A percentile compares a stretch with the other conserved stretches of the same genome.
These are phyloP conservation scores for Monosporozyma unispora DNA, from an alignment of 805 yeast species.

Conservation along the genomic window DNA sequence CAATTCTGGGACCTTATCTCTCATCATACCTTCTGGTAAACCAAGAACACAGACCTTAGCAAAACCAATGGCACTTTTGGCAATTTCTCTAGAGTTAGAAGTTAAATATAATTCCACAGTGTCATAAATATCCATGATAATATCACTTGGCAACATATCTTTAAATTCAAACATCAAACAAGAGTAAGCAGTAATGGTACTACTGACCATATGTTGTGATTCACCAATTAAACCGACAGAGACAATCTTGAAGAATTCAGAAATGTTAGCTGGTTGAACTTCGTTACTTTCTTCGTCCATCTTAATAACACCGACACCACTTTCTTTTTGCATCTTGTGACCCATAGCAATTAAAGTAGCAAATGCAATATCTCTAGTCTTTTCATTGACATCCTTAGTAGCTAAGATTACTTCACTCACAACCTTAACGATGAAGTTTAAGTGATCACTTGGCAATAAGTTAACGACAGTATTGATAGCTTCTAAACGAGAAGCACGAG, in stretches of 20 bases:
- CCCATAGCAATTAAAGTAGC: conserved; percentile 74
- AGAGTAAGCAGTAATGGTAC: conserved; percentile 85
- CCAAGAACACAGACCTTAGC: conserved; percentile 81
- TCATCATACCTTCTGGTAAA: conserved; percentile 69
- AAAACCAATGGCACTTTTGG: conserved; percentile 88
- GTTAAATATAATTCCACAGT: conserved; percentile 87
- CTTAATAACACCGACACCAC: conserved; percentile 52
- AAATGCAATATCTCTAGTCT: conserved; percentile 76
- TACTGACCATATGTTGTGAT: conserved; percentile 92
- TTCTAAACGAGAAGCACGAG: conserved; percentile 70
- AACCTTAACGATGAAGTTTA: conserved; percentile 71
- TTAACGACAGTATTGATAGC: conserved; percentile 57
- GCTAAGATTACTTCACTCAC: conserved; percentile 83
- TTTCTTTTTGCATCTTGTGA: conserved; percentile 48
- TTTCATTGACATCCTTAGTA: conserved; percentile 89
- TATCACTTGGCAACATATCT: conserved; percentile 47
- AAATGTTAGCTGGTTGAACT: conserved; percentile 45
- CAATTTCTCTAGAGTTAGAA: conserved; percentile 86
- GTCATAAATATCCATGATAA: conserved; percentile 65
- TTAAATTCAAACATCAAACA: conserved; percentile 83
- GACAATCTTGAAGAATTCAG: conserved; percentile 85
- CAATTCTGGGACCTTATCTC: conserved; percentile 54
- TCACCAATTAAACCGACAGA: conserved; percentile 95
- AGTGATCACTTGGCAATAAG: conserved; percentile 51
- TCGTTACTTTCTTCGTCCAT: conserved; percentile 33